Percentiles rank a stretch among this genome's conserved stretches.
Conservation (phyloP, 176 grass and related monocot genomes). For the Cenchrus americanus region DNA sequence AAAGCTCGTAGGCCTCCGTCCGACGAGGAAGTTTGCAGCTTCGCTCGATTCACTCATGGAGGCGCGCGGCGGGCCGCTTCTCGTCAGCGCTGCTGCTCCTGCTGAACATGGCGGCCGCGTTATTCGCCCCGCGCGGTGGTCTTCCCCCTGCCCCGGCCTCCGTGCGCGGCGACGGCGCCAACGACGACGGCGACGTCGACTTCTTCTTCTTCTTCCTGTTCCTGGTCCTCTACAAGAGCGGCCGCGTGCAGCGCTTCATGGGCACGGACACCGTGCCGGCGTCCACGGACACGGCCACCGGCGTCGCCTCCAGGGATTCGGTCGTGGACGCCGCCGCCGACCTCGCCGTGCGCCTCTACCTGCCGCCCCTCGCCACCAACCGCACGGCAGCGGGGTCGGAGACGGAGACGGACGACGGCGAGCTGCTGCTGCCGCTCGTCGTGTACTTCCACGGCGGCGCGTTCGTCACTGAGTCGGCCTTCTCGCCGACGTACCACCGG, state of each 20-base stretch:
- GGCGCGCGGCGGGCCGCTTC: background rate
- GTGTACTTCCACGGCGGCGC: conserved; percentile 78
- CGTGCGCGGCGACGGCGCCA: background rate
- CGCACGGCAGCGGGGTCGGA: background rate
- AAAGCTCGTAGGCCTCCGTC: background rate
- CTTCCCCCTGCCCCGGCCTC: background rate
- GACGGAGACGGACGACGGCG: background rate
- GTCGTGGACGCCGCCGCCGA: conserved; percentile 32
- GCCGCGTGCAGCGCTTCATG: conserved; percentile 53
- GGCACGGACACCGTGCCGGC: conserved; percentile 61
- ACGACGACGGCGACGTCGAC: conserved; percentile 31
- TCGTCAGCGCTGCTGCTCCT: conserved; percentile 39
- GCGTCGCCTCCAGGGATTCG: conserved; percentile 57
- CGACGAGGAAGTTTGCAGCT: background rate
- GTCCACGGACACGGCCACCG: conserved; percentile 44
- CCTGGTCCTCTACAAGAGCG: conserved; percentile 66
- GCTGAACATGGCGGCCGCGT: conserved; percentile 44
- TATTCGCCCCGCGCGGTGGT: conserved; percentile 27
- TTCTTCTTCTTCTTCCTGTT: conserved; percentile 60
- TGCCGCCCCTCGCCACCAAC: conserved; percentile 35
- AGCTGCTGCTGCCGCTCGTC: conserved; percentile 37
- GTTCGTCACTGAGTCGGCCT: conserved; percentile 64
- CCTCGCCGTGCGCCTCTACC: conserved; percentile 63
- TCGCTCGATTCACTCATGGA: conserved; percentile 29
- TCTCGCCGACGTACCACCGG: conserved; percentile 61